Evolutionary conservation across 176 grass and related monocot genomes (phyloP).

Genomic region (Pontederia crassipes): DNA sequence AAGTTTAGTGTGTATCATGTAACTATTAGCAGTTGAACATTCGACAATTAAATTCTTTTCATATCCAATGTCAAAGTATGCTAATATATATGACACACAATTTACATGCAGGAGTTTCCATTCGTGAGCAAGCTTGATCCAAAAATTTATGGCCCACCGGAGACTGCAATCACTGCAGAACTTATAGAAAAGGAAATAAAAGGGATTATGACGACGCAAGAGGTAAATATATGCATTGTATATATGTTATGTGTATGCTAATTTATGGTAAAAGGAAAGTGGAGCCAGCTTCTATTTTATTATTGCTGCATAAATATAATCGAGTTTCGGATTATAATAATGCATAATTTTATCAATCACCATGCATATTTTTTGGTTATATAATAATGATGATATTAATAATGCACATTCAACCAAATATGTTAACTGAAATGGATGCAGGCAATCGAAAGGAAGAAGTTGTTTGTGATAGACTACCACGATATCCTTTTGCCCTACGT

Average conservation of each 20-base stretch:
- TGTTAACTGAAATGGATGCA: background rate
- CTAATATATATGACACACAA: background rate
- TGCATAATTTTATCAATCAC: too few relatives aligned
- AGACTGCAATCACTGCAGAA: conserved; percentile 52
- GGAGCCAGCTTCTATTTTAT: too few relatives aligned
- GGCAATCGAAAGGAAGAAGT: conserved; percentile 42
- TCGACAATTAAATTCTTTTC: background rate
- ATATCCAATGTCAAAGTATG: too few relatives aligned
- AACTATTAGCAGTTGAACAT: background rate
- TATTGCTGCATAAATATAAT: background rate
- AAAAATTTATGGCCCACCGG: conserved; percentile 46
- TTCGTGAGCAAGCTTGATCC: conserved; percentile 74
- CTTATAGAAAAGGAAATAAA: conserved; percentile 51
- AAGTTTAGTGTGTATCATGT: too few relatives aligned
- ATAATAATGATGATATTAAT: too few relatives aligned
- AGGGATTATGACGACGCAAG: conserved; percentile 33
- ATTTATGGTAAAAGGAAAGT: background rate
- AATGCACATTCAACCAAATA: background rate
- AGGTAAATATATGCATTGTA: conserved; percentile 16
- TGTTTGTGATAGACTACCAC: conserved; percentile 84
- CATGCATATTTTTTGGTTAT: too few relatives aligned
- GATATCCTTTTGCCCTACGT: conserved; percentile 72
- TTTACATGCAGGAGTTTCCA: conserved; percentile 46
- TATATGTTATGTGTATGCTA: background rate
- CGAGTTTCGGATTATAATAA: too few relatives aligned